These are phyloP conservation scores for Pythium sp. DNA, from an alignment of 352 stramenopile genomes.

Conservation along the genomic window DNA sequence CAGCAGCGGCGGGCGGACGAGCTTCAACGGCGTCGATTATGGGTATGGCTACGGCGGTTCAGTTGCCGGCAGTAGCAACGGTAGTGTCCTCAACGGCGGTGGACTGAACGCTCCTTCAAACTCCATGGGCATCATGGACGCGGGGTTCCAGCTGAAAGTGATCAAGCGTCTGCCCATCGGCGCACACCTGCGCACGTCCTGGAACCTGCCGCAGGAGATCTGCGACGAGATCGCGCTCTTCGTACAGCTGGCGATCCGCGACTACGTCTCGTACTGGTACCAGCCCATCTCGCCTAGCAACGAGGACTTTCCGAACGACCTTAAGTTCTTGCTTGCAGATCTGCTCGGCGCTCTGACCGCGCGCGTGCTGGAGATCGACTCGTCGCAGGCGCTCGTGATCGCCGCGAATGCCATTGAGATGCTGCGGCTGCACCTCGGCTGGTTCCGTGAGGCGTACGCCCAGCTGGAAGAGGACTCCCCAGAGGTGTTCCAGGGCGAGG, in stretches of 20 bases:
- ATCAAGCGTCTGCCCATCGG: conserved; percentile 58
- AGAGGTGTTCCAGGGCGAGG: conserved; percentile 48
- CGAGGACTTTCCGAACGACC: conserved; percentile 63
- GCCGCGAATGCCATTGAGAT: conserved; percentile 61
- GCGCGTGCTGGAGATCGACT: conserved; percentile 66
- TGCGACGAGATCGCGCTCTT: conserved; percentile 62
- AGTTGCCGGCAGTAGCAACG: background rate
- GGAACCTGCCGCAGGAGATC: conserved; percentile 48
- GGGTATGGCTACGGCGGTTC: background rate
- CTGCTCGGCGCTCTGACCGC: conserved; percentile 52
- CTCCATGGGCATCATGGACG: conserved; percentile 19
- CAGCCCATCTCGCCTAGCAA: conserved; percentile 49
- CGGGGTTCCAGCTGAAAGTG: conserved; percentile 50
- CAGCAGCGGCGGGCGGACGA: conserved; percentile 7
- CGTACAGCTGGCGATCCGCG: conserved; percentile 41
- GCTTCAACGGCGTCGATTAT: conserved; percentile 4
- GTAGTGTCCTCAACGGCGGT: background rate
- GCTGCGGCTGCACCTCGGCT: conserved; percentile 66
- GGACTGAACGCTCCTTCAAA: background rate
- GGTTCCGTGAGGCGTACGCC: conserved; percentile 77
- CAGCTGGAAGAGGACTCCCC: conserved; percentile 61
- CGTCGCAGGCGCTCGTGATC: conserved; percentile 61
- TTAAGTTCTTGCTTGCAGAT: conserved; percentile 65
- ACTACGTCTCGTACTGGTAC: conserved; percentile 75
- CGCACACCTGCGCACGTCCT: conserved; percentile 60